Evolutionary conservation across 352 stramenopile species (phyloP).

Genomic region (Globisporangium uncinulatum): DNA sequence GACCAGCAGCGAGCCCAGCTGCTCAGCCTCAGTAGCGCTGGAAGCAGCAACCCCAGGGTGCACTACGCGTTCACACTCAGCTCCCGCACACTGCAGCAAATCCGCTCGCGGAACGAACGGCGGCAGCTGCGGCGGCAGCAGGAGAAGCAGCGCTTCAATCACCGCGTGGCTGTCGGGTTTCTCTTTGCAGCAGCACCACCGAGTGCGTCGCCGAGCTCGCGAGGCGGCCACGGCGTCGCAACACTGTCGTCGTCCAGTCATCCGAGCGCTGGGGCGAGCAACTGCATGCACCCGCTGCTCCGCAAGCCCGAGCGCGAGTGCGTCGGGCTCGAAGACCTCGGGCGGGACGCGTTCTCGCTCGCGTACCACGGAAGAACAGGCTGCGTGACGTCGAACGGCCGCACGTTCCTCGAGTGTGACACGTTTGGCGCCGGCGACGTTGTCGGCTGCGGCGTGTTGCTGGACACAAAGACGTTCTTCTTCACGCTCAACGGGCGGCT

Average conservation of each 20-base stretch:
- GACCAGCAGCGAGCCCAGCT: background rate
- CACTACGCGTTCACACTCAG: conserved; percentile 42
- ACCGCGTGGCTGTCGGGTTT: conserved; percentile 48
- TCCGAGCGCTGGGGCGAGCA: background rate
- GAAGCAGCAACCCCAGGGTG: conserved; percentile 5
- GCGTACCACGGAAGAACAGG: conserved; percentile 56
- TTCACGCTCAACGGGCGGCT: conserved; percentile 62
- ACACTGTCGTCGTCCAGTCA: background rate
- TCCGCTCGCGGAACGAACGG: conserved; percentile 34
- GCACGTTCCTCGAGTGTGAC: conserved; percentile 41
- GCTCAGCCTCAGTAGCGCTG: background rate
- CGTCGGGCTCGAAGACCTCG: conserved; percentile 24
- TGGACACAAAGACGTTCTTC: conserved; percentile 64
- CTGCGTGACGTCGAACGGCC: conserved; percentile 39
- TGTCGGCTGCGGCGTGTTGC: conserved; percentile 49
- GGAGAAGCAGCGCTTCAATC: conserved; percentile 32
- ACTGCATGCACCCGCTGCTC: background rate
- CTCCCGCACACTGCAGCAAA: conserved; percentile 32
- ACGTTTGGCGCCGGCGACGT: conserved; percentile 47
- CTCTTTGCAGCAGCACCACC: conserved; percentile 10
- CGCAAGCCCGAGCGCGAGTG: background rate
- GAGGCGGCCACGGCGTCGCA: no score
- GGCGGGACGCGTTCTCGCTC: conserved; percentile 29
- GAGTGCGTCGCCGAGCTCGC: no score
- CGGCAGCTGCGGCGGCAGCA: conserved; percentile 21